Evolutionary conservation across 345 rosid genomes (phyloP).

Genomic region (Pistacia integerrima): DNA sequence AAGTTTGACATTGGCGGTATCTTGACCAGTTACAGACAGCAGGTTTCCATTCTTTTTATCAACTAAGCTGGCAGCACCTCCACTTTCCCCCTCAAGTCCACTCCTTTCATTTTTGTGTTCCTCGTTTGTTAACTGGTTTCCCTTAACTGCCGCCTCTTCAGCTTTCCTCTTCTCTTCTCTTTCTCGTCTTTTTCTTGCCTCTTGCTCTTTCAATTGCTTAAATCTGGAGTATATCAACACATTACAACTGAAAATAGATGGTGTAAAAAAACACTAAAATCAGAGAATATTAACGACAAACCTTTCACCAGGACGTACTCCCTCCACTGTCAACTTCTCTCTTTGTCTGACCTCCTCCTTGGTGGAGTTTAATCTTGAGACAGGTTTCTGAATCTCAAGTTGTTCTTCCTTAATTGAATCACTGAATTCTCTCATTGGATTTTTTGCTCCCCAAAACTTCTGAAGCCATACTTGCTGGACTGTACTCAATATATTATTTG

Average conservation of each 20-base stretch:
- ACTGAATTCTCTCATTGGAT: constrained; percentile 41
- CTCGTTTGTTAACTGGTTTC: constrained; percentile 24
- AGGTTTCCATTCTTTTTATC: constrained; percentile 25
- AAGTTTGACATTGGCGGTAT: constrained; percentile 33
- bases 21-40: constrained; percentile 19
- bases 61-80: constrained; percentile 26
- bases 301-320: constrained; percentile 82
- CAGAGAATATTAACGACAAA: constrained; percentile 18
- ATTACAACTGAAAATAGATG: constrained; percentile 23
- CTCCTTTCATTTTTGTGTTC: constrained; percentile 14
- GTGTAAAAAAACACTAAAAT: neutral
- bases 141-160: constrained; percentile 42
- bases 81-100: constrained; percentile 30
- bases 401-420: constrained; percentile 48
- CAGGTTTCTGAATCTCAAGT: constrained; percentile 40
- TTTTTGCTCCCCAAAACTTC: constrained; percentile 78
- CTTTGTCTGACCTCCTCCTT: constrained; percentile 30
- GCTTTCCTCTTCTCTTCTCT: constrained; percentile 62
- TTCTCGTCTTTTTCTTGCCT: constrained; percentile 63
- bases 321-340: constrained; percentile 52
- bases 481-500: constrained; percentile 88
- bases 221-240: constrained; percentile 49
- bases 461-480: constrained; percentile 96
- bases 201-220: constrained; percentile 78
- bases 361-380: constrained; percentile 37